Evolutionary conservation across 345 rosid genomes (phyloP).

Genomic region (Aurinia saxatilis): DNA sequence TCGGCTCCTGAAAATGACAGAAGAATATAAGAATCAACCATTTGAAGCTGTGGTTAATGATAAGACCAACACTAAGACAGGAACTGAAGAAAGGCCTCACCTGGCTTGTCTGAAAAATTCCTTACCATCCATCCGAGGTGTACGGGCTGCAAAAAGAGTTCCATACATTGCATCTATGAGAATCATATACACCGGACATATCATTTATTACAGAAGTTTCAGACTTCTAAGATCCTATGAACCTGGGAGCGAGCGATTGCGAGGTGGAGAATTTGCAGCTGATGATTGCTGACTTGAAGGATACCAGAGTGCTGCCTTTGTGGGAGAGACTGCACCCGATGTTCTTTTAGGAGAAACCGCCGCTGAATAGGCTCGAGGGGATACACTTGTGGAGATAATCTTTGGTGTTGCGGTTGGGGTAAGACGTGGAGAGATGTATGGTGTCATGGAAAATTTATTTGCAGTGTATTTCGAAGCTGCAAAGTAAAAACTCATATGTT

Average conservation of each 20-base stretch:
- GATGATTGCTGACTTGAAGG: constrained; percentile 94
- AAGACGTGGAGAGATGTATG: constrained; percentile 71
- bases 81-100: constrained; percentile 24
- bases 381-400: constrained; percentile 53
- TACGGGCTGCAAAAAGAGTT: constrained; percentile 32
- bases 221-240: not conserved
- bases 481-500: not conserved
- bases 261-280: constrained; percentile 94
- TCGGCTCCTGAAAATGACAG: constrained; percentile 52
- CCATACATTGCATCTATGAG: not conserved
- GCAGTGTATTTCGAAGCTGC: constrained; percentile 46
- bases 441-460: constrained; percentile 68
- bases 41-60: not conserved
- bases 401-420: constrained; percentile 90
- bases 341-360: constrained; percentile 64
- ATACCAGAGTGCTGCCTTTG: constrained; percentile 59
- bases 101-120: constrained; percentile 97
- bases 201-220: not conserved
- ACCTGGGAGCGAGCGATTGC: constrained; percentile 69
- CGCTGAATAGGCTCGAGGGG: constrained; percentile 73
- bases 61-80: not conserved
- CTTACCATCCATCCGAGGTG: constrained; percentile 86
- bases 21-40: not conserved
- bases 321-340: constrained; percentile 65
- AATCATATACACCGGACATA: not conserved